These are phyloP conservation scores for Detonula confervacea DNA, from an alignment of 352 stramenopile species.

Conservation along the genomic window DNA sequence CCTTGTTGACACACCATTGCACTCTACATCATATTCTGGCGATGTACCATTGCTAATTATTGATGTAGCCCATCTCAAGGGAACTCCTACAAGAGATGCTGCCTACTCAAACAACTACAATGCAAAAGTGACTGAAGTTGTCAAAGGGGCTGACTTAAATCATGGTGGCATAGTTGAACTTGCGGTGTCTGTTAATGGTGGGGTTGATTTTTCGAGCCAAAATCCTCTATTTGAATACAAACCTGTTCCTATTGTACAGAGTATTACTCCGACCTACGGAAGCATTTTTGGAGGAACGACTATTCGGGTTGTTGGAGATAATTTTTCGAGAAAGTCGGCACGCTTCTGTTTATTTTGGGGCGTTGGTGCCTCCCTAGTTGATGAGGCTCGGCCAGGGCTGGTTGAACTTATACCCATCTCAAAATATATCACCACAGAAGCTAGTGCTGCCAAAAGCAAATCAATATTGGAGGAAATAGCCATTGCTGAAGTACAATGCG, in stretches of 20 bases:
- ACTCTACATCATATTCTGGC: slow-evolving; percentile 43
- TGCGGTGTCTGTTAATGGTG: slow-evolving; percentile 89
- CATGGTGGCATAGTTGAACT: slow-evolving; percentile 85
- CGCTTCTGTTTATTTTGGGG: slow-evolving; percentile 57
- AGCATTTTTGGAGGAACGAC: slow-evolving; percentile 87
- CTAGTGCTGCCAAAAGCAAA: neutral
- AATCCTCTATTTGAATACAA: slow-evolving; percentile 72
- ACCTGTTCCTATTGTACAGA: slow-evolving; percentile 79
- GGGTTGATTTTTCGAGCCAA: slow-evolving; percentile 83
- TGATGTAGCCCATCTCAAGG: slow-evolving; percentile 32
- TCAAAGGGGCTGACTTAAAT: slow-evolving; percentile 71
- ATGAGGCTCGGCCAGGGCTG: neutral
- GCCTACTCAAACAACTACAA: slow-evolving; percentile 52
- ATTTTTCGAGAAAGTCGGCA: slow-evolving; percentile 49
- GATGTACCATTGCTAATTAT: slow-evolving; percentile 47
- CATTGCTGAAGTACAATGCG: slow-evolving; percentile 36
- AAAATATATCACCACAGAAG: slow-evolving; percentile 24
- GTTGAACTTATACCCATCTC: slow-evolving; percentile 38
- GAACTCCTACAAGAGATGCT: slow-evolving; percentile 41
- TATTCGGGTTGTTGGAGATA: slow-evolving; percentile 45
- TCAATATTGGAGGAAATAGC: neutral
- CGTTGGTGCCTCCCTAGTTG: slow-evolving; percentile 19
- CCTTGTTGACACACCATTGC: slow-evolving; percentile 21
- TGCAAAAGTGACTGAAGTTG: slow-evolving; percentile 52
- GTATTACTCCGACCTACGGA: slow-evolving; percentile 85